These are phyloP conservation scores for Amanita muscaria DNA, from an alignment of 768 basidiomycete genomes.

Conservation along the genomic window DNA sequence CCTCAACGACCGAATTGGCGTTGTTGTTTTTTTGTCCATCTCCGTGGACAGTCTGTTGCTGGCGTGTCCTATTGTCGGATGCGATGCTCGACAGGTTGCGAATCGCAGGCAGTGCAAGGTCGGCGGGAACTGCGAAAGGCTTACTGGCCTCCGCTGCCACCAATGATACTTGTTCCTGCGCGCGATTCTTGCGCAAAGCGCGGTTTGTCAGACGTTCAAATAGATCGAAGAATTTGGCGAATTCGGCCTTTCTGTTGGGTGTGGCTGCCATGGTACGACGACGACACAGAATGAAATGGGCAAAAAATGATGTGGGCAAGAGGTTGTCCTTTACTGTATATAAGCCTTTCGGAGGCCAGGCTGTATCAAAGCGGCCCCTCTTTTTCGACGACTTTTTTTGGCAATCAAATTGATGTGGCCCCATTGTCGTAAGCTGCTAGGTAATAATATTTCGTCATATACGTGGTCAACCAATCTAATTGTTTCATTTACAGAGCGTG, in stretches of 20 bases:
- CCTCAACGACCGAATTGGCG: too few relatives aligned
- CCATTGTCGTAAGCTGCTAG: too few relatives aligned
- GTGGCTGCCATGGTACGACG: slow-evolving; percentile 8
- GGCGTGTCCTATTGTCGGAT: slow-evolving; percentile 9
- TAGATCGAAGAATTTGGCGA: slow-evolving; percentile 43
- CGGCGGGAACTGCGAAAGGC: slow-evolving; percentile 23
- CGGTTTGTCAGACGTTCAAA: slow-evolving; percentile 46
- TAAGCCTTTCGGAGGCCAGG: too few relatives aligned
- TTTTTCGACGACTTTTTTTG: too few relatives aligned
- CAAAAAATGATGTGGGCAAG: not conserved
- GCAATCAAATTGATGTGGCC: too few relatives aligned
- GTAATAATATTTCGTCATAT: too few relatives aligned
- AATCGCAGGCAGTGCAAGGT: slow-evolving; percentile 26
- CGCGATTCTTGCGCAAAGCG: slow-evolving; percentile 24
- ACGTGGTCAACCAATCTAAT: too few relatives aligned
- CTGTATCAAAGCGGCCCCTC: too few relatives aligned
- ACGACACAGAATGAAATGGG: not conserved
- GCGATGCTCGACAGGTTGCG: slow-evolving; percentile 23
- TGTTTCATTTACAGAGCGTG: too few relatives aligned
- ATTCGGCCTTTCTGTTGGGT: slow-evolving; percentile 36
- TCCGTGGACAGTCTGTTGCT: not conserved
- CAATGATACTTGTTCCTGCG: slow-evolving; percentile 19
- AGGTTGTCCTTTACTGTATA: too few relatives aligned
- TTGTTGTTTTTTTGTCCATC: not conserved
- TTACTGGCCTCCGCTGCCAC: slow-evolving; percentile 10